These are phyloP conservation scores for Lathyrus sativus DNA, from an alignment of 306 rosid genomes.

Conservation along the genomic window DNA sequence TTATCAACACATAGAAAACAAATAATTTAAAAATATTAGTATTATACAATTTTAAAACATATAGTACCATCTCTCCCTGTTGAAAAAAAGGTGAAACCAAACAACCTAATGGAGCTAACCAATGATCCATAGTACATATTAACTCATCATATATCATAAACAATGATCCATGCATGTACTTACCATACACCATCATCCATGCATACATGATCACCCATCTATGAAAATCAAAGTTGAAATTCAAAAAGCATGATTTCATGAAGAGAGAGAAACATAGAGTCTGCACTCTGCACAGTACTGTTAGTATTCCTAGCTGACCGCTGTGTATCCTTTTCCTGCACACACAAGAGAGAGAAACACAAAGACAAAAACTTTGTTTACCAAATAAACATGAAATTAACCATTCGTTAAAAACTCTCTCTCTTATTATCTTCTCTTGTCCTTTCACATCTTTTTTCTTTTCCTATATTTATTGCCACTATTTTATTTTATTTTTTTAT, in stretches of 20 bases:
- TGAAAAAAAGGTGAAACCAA: not conserved
- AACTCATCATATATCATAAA: not conserved
- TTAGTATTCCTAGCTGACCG: constrained; percentile 5
- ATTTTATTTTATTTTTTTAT: not conserved
- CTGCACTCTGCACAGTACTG: constrained; percentile 7
- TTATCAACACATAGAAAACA: not conserved
- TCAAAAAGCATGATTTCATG: not conserved
- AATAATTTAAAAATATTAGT: not conserved
- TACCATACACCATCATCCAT: not conserved
- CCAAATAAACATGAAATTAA: not conserved
- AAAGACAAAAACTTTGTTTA: not conserved
- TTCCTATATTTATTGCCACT: not conserved
- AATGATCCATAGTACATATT: not conserved
- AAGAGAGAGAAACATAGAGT: not conserved
- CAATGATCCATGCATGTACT: no score
- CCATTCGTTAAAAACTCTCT: not conserved
- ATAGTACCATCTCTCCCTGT: not conserved
- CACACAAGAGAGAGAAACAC: not conserved
- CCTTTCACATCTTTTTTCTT: not conserved
- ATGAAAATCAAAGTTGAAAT: not conserved
- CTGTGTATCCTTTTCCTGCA: constrained; percentile 1
- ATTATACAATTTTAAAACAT: not conserved
- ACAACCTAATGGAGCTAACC: not conserved
- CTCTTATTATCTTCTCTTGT: constrained; percentile 10
- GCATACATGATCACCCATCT: not conserved